These are phyloP conservation scores for Termitomyces sp. DNA, from an alignment of 1,284 basidiomycete species.

Conservation along the genomic window DNA sequence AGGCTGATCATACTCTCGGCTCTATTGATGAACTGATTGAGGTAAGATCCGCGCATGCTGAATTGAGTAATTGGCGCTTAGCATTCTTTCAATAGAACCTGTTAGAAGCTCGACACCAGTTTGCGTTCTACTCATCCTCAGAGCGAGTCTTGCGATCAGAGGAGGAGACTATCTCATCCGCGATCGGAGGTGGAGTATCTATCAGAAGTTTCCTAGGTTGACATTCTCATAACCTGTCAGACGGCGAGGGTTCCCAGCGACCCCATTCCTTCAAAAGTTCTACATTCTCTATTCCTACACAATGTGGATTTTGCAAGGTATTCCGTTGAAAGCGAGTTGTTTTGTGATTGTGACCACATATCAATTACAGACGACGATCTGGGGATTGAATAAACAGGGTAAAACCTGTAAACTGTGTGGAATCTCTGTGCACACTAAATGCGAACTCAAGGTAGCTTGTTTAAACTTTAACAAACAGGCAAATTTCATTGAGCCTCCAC, in stretches of 20 bases:
- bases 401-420: slow-evolving; percentile 78
- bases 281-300: slow-evolving; percentile 77
- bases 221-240: slow-evolving; percentile 29
- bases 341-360: not conserved
- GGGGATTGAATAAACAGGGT: slow-evolving; percentile 82
- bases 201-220: slow-evolving; percentile 1
- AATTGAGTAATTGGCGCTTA: not conserved
- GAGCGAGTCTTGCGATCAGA: slow-evolving; percentile 53
- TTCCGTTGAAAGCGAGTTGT: not conserved
- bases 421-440: slow-evolving; percentile 77
- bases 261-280: slow-evolving; percentile 81
- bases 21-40: slow-evolving; percentile 61
- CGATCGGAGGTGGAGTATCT: slow-evolving; percentile 54
- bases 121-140: slow-evolving; percentile 49
- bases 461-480: slow-evolving; percentile 3
- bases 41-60: slow-evolving; percentile 32
- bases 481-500: not conserved
- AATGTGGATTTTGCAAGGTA: slow-evolving; percentile 79
- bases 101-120: slow-evolving; percentile 60
- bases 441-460: slow-evolving; percentile 67
- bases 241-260: slow-evolving; percentile 62
- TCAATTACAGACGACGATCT: slow-evolving; percentile 62
- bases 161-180: slow-evolving; percentile 52
- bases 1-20: slow-evolving; percentile 48
- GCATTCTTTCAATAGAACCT: slow-evolving; percentile 42